phyloP scores from a whole-genome alignment of 805 yeast species.

The Yamadazyma laniorum region DNA sequence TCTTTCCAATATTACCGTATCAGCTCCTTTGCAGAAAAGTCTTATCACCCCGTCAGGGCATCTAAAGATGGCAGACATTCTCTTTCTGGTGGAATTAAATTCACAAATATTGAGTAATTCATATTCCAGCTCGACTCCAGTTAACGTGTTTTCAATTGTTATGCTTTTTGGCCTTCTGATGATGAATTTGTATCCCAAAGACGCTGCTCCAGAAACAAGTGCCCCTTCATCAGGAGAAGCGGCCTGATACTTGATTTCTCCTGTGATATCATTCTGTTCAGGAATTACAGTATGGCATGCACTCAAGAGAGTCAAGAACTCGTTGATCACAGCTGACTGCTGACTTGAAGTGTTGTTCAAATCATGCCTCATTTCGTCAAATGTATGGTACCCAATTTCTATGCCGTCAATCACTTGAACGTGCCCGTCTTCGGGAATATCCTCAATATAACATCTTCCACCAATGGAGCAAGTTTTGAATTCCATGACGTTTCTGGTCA shows the following conservation, averaged over 20 bases:
- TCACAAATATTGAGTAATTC: conserved; percentile 90
- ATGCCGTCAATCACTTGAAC: conserved; percentile 73
- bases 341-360: conserved; percentile 43
- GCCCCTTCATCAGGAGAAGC: conserved; percentile 99
- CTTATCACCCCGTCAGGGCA: conserved; percentile 92
- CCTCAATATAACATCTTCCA: conserved; percentile 83
- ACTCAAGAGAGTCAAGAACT: conserved; percentile 79
- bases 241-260: conserved; percentile 87
- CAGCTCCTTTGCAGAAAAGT: conserved; percentile 95
- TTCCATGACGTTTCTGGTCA: conserved; percentile 95
- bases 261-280: conserved; percentile 59
- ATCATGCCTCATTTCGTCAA: conserved; percentile 52
- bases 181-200: conserved; percentile 77
- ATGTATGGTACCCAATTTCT: conserved; percentile 75
- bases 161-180: conserved; percentile 85
- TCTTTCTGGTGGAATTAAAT: conserved; percentile 93
- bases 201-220: conserved; percentile 92
- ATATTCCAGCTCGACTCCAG: conserved; percentile 50
- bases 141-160: conserved; percentile 53
- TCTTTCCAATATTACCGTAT: conserved; percentile 89
- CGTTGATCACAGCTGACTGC: conserved; percentile 54
- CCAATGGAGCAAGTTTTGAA: conserved; percentile 91
- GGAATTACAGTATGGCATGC: conserved; percentile 98
- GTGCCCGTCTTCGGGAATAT: conserved; percentile 86
- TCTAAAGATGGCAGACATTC: conserved; percentile 94